Evolutionary conservation across 148 eudicot species (phyloP), one percentile per base, ranked within the genome.

Genomic region (Tetragonia tetragonoides): DNA sequence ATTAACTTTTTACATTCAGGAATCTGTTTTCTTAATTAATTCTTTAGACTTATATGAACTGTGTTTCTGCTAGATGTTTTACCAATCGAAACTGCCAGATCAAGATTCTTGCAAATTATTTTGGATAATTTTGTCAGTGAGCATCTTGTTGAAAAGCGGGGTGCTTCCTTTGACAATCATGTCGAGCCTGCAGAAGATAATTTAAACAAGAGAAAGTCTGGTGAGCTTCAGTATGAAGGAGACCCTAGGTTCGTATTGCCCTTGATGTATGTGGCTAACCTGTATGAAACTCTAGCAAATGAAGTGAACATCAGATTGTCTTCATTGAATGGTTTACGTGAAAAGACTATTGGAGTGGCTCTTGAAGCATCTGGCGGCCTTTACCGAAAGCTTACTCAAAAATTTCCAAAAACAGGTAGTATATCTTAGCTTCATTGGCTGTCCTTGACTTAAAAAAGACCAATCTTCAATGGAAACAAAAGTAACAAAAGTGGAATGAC

Each of bases 361-460:
- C 97, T 95, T 75, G 99, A 95, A 90, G 99, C 99, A 51, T 88
- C 99, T 81, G 99, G 97, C 70, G 99, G 99, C 75, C 87, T 95
- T 82, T 95, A 95, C 79, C 85, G 99, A 82, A 95, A 85, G 88
- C 89, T 93, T 59, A 86, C 97, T 8, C 88, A 90, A 74, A 95
- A 91, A 77, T 95, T 87, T 73, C 99, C 97, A 0, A 93, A 84
- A 82, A 88, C 91, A 92, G 99, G 98, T 94, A 78, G 54, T 37
- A 5, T 51, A 18, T 21, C 39, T 16, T 78, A 78, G 69, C 62
- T 57, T 73, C 65, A 73, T 59, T 73, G 49, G 38, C 34, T 57
- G 5, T 40, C n/a, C n/a, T 14, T 24, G 4, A 74, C 12, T 53
- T 46, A 46, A 46, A 6, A 6, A 46, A 46, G 6, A 6, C 10